A percentile compares a stretch with the other conserved stretches of the same genome.
Evolutionary conservation across 1,284 basidiomycete species (phyloP).

Genomic region (Omphalotus olearius): DNA sequence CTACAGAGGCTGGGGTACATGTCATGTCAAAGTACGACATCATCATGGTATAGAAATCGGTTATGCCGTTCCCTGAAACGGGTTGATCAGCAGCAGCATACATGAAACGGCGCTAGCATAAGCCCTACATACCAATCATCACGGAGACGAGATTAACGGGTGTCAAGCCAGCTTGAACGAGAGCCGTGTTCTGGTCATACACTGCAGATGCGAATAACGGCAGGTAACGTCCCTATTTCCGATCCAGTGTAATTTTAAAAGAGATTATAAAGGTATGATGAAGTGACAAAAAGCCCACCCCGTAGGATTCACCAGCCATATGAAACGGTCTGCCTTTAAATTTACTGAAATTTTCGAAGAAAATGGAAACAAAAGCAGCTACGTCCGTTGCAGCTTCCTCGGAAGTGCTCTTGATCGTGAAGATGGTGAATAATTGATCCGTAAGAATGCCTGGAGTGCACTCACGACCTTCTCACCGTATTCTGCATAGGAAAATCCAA

Average conservation of each 20-base stretch:
- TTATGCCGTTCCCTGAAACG: constrained; percentile 50
- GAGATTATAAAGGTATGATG: not conserved
- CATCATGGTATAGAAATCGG: constrained; percentile 39
- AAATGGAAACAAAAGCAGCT: constrained; percentile 64
- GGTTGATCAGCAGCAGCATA: not conserved
- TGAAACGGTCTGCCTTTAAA: constrained; percentile 68
- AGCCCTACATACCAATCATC: constrained; percentile 66
- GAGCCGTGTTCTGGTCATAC: constrained; percentile 69
- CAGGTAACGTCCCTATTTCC: constrained; percentile 69
- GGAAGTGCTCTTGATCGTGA: constrained; percentile 41
- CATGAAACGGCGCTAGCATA: not conserved
- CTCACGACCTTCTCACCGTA: constrained; percentile 60
- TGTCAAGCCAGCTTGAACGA: constrained; percentile 55
- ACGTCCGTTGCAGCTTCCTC: constrained; percentile 70
- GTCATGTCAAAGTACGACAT: constrained; percentile 44
- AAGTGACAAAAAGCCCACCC: constrained; percentile 29
- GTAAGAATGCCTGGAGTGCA: constrained; percentile 2
- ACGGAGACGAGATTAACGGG: constrained; percentile 78
- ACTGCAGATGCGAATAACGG: constrained; percentile 81
- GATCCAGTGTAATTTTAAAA: not conserved
- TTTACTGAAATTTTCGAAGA: constrained; percentile 68
- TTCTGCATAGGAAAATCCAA: constrained; percentile 72
- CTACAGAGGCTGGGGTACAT: constrained; percentile 45
- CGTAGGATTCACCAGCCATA: constrained; percentile 72
- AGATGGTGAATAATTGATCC: not conserved